phyloP scores from a whole-genome alignment of 352 stramenopile genomes.

The Peronospora destructor region DNA sequence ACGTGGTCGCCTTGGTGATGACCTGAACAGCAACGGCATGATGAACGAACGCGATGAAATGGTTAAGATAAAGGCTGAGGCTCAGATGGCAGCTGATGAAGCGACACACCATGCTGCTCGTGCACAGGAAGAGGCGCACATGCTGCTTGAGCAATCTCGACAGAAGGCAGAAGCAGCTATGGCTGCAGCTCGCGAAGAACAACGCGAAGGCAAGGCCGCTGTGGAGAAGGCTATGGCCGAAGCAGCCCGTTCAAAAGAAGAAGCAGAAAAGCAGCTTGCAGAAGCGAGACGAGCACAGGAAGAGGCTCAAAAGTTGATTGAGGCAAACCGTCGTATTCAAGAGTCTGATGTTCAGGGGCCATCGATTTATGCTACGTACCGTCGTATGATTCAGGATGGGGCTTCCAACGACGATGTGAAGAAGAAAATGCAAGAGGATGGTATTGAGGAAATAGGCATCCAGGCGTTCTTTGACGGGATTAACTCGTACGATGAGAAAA shows the following conservation, averaged over 20 bases:
- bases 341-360: slow-evolving; percentile 41
- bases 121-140: slow-evolving; percentile 70
- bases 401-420: slow-evolving; percentile 61
- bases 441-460: slow-evolving; percentile 66
- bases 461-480: slow-evolving; percentile 79
- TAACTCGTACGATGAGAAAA: slow-evolving; percentile 80
- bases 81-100: slow-evolving; percentile 76
- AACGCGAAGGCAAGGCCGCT: slow-evolving; percentile 72
- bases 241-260: slow-evolving; percentile 67
- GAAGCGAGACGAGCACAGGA: slow-evolving; percentile 70
- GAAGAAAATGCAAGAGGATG: slow-evolving; percentile 69
- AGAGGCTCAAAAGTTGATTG: slow-evolving; percentile 77
- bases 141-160: slow-evolving; percentile 64
- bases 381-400: slow-evolving; percentile 67
- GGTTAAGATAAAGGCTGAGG: slow-evolving; percentile 75
- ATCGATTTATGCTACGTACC: slow-evolving; percentile 57
- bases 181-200: slow-evolving; percentile 69
- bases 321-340: slow-evolving; percentile 79
- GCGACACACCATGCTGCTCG: slow-evolving; percentile 57
- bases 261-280: slow-evolving; percentile 71
- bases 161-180: slow-evolving; percentile 81
- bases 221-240: slow-evolving; percentile 82
- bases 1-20: slow-evolving; percentile 45
- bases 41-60: slow-evolving; percentile 81
- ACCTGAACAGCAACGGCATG: slow-evolving; percentile 47